Evolutionary conservation across 1,284 basidiomycete species (phyloP), one percentile per base, ranked within the genome.

Genomic region (Cystobasidium slooffiae): DNA sequence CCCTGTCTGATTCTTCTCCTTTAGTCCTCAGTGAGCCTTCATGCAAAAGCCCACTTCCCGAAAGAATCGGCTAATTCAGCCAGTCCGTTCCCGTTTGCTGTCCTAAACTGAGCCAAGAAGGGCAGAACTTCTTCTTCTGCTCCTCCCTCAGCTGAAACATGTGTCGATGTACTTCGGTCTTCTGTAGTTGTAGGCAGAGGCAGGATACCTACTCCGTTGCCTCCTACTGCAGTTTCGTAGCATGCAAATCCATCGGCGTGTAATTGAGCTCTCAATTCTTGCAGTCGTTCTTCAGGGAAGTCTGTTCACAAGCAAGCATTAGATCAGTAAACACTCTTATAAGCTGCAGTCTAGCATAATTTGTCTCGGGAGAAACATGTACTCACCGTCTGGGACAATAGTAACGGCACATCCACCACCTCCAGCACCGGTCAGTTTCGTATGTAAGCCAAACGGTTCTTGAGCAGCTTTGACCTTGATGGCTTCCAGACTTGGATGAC

Each of bases 391-490:
- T 64, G 95, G 95, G 65, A 99, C 86, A 44, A 99, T 87, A 6
- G 95, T 98, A 39, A 99, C 94, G 1, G 96, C 91, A 80, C 97
- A 99, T 18, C 97, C 97, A 18, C 97, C 97, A 39, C 97, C 97
- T n/a, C 97, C 97, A 2, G 97, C 96, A 52, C 97, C 97, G 1
- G 97, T 99, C 68, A 99, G 84, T 85, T 99, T 99, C n/a, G 96
- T 97, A 77, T 89, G 89, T 61, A 99, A 85, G 6, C 84, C 84
- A 83, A 90, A 91, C 7, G 89, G 89, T 76, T 84, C 80, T 16
- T 85, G 84, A 4, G 85, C 83, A 0, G 94, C 93, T 79, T 87
- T 88, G 43, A 85, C 84, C 68, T 90, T 88, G 78, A 98, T 94
- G 51, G 86, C 84, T 83, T 99, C 97, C 65, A 99, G 84, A 0